Conservation (phyloP, 2,329 filamentous ascomycete species). For the Pseudogymnoascus sp. region DNA sequence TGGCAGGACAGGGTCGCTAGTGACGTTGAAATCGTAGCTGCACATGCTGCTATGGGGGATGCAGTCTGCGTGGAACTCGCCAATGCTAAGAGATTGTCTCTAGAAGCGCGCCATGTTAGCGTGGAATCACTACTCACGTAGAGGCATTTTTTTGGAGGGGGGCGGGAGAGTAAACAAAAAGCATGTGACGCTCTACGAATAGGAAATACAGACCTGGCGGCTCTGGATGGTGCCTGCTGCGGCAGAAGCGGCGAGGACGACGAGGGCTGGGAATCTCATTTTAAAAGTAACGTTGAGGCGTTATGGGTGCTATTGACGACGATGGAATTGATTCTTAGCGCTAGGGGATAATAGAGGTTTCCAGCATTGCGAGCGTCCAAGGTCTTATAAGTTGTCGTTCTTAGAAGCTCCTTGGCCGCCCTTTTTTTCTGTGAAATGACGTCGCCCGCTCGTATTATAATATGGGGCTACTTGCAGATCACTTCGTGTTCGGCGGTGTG, state of each 20-base stretch:
- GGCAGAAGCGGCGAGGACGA: conserved; percentile 19
- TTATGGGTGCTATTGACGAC: neutral
- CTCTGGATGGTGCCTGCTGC: conserved; percentile 9
- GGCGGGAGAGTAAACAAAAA: neutral
- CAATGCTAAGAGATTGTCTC: conserved; percentile 28
- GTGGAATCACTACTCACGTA: neutral
- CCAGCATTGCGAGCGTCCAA: neutral
- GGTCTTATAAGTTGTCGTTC: conserved; percentile 1
- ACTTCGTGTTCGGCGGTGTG: neutral
- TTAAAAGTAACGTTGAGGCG: neutral
- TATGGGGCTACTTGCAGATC: neutral
- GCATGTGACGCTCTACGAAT: neutral
- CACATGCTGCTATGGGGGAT: conserved; percentile 29
- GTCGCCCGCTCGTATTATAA: neutral
- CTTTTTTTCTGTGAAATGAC: neutral
- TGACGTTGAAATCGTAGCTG: conserved; percentile 28
- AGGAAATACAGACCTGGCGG: neutral
- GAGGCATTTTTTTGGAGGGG: neutral
- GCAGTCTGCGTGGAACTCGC: conserved; percentile 28
- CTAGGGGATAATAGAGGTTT: neutral
- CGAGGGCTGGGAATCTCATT: conserved; percentile 22
- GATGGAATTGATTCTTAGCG: neutral
- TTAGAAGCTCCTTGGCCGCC: neutral
- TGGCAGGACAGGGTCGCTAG: conserved; percentile 17
- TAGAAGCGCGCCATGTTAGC: conserved; percentile 13